Evolutionary conservation across 805 yeast species (phyloP), one percentile per base, ranked within the genome.

Genomic region (Monosporozyma servazzii): DNA sequence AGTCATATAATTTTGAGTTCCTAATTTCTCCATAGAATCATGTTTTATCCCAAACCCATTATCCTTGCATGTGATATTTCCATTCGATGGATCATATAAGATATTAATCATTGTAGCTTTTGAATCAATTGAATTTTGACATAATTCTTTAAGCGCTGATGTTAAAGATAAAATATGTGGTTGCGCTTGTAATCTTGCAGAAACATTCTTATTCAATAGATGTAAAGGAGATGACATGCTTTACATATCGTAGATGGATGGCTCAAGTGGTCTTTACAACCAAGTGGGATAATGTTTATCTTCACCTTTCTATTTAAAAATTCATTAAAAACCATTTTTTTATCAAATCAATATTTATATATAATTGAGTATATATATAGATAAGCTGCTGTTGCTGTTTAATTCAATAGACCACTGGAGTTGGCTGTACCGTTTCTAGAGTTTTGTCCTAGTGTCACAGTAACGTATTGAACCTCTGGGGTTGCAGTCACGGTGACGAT

Each of bases 21-120:
- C 88, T 1, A 85, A 60, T 1, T 56, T 40, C 0, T 58, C 66
- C 47, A 86, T 59, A 45, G 82, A 82, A 0, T 59, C 70, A 0
- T 74, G 71, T 4, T 56, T 51, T 2, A 90, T 78, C 0, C 97
- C 97, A 2, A 20, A 27, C 0, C 97, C 97, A 63, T 90, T 72
- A 64, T 90, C 97, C 1, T 54, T 0, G 87, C 81, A 4, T 57
- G 55, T 11, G 75, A 58, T 21, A 68, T 60, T 6, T 4, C 41
- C 41, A 4, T 37, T 20, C 8, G 11, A 3, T 18, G 23, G 23
- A 18, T 37, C 41, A 37, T 20, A 37, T 8, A 59, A 52, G 2
- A 81, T 66, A 2, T 54, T 30, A 5, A 80, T 61, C 3, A 54
- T 50, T 1, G 65, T 57, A 0, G 88, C 79, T 0, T 67, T 65